Conservation (phyloP, 768 basidiomycete species). For the Tylopilus felleus region DNA sequence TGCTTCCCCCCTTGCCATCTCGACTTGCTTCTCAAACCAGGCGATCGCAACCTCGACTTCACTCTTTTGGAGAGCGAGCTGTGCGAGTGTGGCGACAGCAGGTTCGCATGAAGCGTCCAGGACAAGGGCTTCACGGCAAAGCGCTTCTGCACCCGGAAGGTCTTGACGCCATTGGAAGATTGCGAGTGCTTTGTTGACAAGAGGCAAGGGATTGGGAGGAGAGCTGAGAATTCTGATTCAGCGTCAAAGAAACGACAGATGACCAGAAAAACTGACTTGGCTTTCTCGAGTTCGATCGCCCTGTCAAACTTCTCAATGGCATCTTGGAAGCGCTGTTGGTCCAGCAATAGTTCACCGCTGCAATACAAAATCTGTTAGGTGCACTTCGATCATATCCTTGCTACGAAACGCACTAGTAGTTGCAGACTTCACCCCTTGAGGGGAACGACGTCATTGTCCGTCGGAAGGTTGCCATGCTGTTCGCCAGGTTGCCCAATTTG, state of each 20-base stretch:
- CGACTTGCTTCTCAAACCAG: conserved; percentile 81
- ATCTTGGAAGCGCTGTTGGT: conserved; percentile 85
- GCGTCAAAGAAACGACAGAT: background rate
- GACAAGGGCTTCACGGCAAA: conserved; percentile 83
- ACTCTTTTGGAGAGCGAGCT: conserved; percentile 86
- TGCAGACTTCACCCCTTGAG: conserved; percentile 81
- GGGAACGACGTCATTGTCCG: conserved; percentile 83
- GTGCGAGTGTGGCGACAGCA: conserved; percentile 92
- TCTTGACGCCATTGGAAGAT: conserved; percentile 97
- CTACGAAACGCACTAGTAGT: conserved; percentile 75
- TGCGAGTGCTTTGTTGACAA: conserved; percentile 97
- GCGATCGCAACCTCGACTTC: conserved; percentile 82
- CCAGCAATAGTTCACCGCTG: conserved; percentile 92
- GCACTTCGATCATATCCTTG: background rate
- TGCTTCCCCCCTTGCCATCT: conserved; percentile 85
- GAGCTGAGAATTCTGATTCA: conserved; percentile 28
- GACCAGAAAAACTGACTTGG: conserved; percentile 46
- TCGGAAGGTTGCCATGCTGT: conserved; percentile 89
- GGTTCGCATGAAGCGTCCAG: conserved; percentile 95
- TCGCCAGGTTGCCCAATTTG: conserved; percentile 74
- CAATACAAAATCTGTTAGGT: background rate
- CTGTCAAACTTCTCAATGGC: conserved; percentile 91
- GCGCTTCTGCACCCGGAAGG: conserved; percentile 71
- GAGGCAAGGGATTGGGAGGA: conserved; percentile 80
- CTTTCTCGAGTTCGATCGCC: conserved; percentile 83